Evolutionary conservation across 768 basidiomycete species (phyloP), one percentile per base, ranked within the genome.

Genomic region (Boletus pseudo-olivaceus): DNA sequence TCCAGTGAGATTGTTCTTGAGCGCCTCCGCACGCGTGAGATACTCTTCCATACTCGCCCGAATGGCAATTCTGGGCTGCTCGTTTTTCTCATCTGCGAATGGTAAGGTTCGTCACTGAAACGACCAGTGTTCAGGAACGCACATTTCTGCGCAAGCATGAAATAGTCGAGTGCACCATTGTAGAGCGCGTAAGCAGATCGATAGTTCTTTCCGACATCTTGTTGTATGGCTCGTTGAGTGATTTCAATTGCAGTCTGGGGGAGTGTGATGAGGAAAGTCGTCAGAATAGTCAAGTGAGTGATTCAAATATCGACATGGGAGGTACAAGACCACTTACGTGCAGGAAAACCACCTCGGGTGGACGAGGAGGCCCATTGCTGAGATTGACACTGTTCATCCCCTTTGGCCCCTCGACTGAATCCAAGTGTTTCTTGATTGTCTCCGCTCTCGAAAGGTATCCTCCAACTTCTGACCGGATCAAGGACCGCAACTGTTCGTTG

Each of bases 101-200:
- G 17, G 15, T 9, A 43, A 27, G 27, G 7, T 34, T 30, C 19
- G 8, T 42, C 11, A 17, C 1, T 29, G 27, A 7, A 23, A 1
- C 17, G n/a, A 19, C 5, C 10, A 46, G 20, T 8, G 14, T 11
- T 10, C 17, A 14, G 7, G 32, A 42, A 56, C 65, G 15, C 57
- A 93, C 93, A 93, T 71, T 93, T 93, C 65, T 93, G 77, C 7
- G 94, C 93, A 64, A 97, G 88, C 87, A 97, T 91, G 73, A 98
- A 98, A 72, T 94, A 98, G 68, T 98, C 96, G 51, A 98, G 78
- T 4, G 91, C 81, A 76, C 96, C 94, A 73, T 88, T 86, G 73
- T 96, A 95, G 56, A 85, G 81, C 74, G 88, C 92, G 80, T 90
- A 95, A 15, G 93, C 94, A 66, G 93, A 91, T 14, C 81, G 78